A percentile compares a stretch with the other conserved stretches of the same genome.
Evolutionary conservation across 768 basidiomycete genomes (phyloP).

Genomic region (Clavaria fumosa): DNA sequence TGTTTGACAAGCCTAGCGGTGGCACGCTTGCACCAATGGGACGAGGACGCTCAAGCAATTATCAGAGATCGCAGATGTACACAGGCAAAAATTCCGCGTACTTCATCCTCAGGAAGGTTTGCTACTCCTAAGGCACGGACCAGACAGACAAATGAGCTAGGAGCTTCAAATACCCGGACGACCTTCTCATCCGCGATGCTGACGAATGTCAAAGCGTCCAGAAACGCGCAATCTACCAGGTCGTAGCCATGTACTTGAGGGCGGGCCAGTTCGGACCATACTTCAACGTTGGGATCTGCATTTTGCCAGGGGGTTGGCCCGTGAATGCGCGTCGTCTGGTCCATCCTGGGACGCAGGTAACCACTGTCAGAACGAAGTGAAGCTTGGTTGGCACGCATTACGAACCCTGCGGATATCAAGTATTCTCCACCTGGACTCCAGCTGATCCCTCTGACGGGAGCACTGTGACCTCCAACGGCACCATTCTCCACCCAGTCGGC

Average conservation of each 20-base stretch:
- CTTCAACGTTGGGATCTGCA: conserved; percentile 5
- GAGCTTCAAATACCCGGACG: conserved; percentile 83
- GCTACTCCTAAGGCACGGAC: conserved; percentile 36
- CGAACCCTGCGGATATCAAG: conserved; percentile 72
- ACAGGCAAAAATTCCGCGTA: conserved; percentile 15
- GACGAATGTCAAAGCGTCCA: conserved; percentile 63
- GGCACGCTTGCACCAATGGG: conserved; percentile 81
- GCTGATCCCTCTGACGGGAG: conserved; percentile 58
- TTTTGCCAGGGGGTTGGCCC: conserved; percentile 25
- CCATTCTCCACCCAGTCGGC: conserved; percentile 53
- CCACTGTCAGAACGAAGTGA: background rate
- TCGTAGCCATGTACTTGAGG: conserved; percentile 98
- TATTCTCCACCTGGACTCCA: conserved; percentile 88
- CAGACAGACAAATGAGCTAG: conserved; percentile 58
- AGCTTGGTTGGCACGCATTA: conserved; percentile 2
- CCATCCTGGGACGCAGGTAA: conserved; percentile 34
- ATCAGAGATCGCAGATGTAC: conserved; percentile 5
- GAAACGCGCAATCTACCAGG: conserved; percentile 62
- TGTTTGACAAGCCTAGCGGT: conserved; percentile 88
- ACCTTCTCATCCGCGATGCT: conserved; percentile 97
- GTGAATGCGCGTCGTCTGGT: conserved; percentile 88
- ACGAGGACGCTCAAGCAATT: conserved; percentile 30
- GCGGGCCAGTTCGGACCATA: conserved; percentile 79
- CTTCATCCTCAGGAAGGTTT: conserved; percentile 34
- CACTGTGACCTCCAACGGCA: conserved; percentile 79